Conservation (phyloP, 1,139 yeast genomes). For the Meyerozyma athensensis region DNA sequence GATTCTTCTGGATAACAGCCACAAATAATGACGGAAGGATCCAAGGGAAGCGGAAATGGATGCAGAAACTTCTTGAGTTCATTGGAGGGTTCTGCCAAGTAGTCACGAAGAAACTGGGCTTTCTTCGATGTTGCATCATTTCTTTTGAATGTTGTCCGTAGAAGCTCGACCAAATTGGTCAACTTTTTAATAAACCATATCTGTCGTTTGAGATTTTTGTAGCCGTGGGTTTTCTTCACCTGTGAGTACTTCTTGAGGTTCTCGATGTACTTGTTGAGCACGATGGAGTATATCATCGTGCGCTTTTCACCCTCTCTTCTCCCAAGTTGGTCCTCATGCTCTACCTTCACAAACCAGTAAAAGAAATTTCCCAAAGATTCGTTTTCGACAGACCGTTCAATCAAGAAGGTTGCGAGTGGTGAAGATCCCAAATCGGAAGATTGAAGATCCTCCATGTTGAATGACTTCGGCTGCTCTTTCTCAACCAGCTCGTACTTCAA, state of each 20-base stretch:
- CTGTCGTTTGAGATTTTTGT: conserved; percentile 38
- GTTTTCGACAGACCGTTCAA: conserved; percentile 65
- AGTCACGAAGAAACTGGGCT: conserved; percentile 37
- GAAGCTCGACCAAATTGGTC: conserved; percentile 36
- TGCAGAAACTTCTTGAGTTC: conserved; percentile 40
- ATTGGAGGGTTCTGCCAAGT: conserved; percentile 36
- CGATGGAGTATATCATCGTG: conserved; percentile 26
- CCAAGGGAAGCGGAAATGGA: conserved; percentile 66
- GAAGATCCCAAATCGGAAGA: conserved; percentile 27
- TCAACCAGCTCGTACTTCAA: conserved; percentile 58
- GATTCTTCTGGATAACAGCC: conserved; percentile 81
- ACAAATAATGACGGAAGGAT: conserved; percentile 60
- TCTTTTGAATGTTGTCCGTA: conserved; percentile 36
- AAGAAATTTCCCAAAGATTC: conserved; percentile 72
- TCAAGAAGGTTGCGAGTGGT: conserved; percentile 75
- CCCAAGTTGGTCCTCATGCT: conserved; percentile 63
- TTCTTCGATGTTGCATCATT: conserved; percentile 44
- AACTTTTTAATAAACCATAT: conserved; percentile 44
- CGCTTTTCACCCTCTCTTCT: conserved; percentile 13
- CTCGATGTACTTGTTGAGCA: conserved; percentile 39
- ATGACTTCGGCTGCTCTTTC: background rate
- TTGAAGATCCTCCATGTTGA: conserved; percentile 7
- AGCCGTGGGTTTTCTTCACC: conserved; percentile 28
- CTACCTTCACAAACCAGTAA: conserved; percentile 91
- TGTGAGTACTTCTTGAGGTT: conserved; percentile 28